Percentiles rank a stretch among this genome's conserved stretches.
Conservation (phyloP, 1,284 basidiomycete species). For the Cutaneotrichosporon mucoides region DNA sequence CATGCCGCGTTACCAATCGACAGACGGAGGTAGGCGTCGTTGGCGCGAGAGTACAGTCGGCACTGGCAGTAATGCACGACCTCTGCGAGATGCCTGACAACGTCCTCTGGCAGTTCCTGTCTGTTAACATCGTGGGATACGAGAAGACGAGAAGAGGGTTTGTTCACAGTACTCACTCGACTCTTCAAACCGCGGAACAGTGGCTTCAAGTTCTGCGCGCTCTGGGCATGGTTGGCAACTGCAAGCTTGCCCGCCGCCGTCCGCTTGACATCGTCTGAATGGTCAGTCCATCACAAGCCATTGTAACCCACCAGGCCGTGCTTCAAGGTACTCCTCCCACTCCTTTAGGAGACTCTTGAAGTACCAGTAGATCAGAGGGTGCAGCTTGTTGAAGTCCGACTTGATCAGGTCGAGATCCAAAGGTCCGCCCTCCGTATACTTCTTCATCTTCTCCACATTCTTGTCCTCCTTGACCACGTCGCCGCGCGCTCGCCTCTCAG, state of each 20-base stretch:
- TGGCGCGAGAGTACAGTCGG: slow-evolving; percentile 88
- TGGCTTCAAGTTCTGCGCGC: slow-evolving; percentile 93
- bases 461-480: slow-evolving; percentile 4
- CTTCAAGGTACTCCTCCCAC: slow-evolving; percentile 91
- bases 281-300: neutral
- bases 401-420: slow-evolving; percentile 74
- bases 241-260: slow-evolving; percentile 89
- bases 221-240: slow-evolving; percentile 91
- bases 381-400: slow-evolving; percentile 90
- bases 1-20: slow-evolving; percentile 98
- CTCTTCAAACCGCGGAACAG: slow-evolving; percentile 85
- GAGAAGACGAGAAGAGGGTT: neutral
- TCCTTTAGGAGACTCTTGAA: slow-evolving; percentile 87
- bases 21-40: slow-evolving; percentile 92
- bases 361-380: slow-evolving; percentile 96
- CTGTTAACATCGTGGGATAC: neutral
- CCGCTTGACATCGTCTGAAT: slow-evolving; percentile 61
- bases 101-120: slow-evolving; percentile 75
- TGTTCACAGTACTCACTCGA: slow-evolving; percentile 57
- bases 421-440: slow-evolving; percentile 9
- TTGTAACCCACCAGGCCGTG: slow-evolving; percentile 66
- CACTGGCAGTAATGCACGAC: slow-evolving; percentile 96
- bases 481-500: slow-evolving; percentile 52
- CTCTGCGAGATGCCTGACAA: slow-evolving; percentile 84
- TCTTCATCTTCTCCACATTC: slow-evolving; percentile 9